phyloP scores from a whole-genome alignment of 2,329 filamentous ascomycete species.

The Fusarium verticillioides region DNA sequence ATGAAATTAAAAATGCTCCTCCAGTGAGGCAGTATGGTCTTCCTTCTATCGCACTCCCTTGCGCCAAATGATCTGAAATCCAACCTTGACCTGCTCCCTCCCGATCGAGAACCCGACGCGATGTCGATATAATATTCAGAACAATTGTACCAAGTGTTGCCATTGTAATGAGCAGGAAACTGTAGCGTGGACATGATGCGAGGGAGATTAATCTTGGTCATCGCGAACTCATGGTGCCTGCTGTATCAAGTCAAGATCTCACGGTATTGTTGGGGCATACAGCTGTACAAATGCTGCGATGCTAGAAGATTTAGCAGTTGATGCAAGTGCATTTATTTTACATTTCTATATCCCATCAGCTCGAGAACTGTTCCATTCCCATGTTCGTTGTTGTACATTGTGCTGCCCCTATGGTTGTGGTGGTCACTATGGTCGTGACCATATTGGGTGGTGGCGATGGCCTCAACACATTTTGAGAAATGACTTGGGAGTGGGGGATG shows the following conservation, averaged over 20 bases:
- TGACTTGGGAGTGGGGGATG: not conserved
- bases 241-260: too few species aligned
- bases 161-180: not conserved
- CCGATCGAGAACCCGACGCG: not conserved
- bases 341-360: not conserved
- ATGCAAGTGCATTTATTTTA: constrained; percentile 10
- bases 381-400: not conserved
- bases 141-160: constrained; percentile 13
- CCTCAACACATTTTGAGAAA: not conserved
- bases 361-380: not conserved
- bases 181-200: not conserved
- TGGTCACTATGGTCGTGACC: not conserved
- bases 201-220: too few species aligned
- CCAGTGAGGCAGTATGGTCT: not conserved
- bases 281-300: not conserved
- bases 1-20: not conserved
- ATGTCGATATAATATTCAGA: not conserved
- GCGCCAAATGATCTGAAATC: not conserved
- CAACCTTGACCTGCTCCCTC: not conserved
- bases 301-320: not conserved
- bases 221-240: not conserved
- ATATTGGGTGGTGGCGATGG: constrained; percentile 7
- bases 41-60: not conserved
- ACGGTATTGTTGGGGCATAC: not conserved
- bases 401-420: not conserved